Base-by-base conservation (phyloP, 1,139 yeast genomes). In the Nakaseomyces nivariensis region DNA sequence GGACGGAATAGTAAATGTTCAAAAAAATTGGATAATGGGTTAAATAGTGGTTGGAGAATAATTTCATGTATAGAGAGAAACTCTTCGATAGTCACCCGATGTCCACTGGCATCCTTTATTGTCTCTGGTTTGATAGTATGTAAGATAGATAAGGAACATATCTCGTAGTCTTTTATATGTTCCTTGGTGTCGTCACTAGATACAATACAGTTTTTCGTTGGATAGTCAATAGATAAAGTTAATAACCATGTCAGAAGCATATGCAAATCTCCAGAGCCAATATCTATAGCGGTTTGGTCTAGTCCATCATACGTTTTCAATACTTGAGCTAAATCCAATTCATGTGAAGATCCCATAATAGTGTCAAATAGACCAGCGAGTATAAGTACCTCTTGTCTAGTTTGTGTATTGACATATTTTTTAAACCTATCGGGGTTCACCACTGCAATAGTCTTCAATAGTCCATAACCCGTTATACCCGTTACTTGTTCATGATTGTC, bases 171-270 rank as follows among this genome's bases (percentile, higher is more conserved):
- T 3, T 56, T 49, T 60, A 66, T 63, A 2, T 58, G 48, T 0
- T 48, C 45, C 6, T 54, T 50, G 5, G 52, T 48, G 3, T 51
- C 22, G 51, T 59, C 29, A 47, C 49, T 51, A 10, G 53, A 49
- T 4, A 58, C 43, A 38, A 45, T 49, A 25, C 64, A 54, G 13
- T 69, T 59, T 43, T 57, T 58, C 9, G 60, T 58, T 1, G 70
- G 62, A 17, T 67, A 59, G 3, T 60, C 49, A 51, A 68, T 59
- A 49, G 75, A 55, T 1, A 75, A 53, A 1, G 71, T 54, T 32
- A 79, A 63, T 24, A 75, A 54, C 52, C 80, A 71, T 0, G 81
- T 69, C 4, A 80, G 43, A 1, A 80, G 46, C 6, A 65, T 67
- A 8, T 67, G 63, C 40, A 79, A 52, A 5, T 66, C 68, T 0